A percentile compares a stretch with the other conserved stretches of the same genome.
phyloP scores from a whole-genome alignment of 176 grass and related monocot genomes.

The Bothriochloa decipiens region DNA sequence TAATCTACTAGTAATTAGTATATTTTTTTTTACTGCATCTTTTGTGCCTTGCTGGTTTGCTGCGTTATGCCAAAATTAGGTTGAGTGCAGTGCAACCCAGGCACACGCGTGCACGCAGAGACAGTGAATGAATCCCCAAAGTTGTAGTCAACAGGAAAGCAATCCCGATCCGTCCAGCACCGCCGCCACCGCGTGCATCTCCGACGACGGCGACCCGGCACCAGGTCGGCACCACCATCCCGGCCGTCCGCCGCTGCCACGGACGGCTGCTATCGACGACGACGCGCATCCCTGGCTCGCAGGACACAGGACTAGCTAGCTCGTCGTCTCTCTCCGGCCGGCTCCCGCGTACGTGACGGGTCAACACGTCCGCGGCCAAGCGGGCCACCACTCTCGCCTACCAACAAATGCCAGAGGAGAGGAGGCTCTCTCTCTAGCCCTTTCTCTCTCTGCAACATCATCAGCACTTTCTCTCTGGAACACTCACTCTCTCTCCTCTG shows the following conservation, averaged over 20 bases:
- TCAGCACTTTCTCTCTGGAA: too few relatives aligned
- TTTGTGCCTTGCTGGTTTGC: not conserved
- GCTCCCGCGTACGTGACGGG: slow-evolving; percentile 18
- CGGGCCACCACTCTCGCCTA: slow-evolving; percentile 25
- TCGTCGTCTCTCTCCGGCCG: not conserved
- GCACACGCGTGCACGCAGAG: not conserved
- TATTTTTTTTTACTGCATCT: not conserved
- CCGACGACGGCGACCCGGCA: slow-evolving; percentile 26
- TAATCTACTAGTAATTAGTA: too few relatives aligned
- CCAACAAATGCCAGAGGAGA: not conserved
- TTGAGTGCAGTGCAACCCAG: slow-evolving; percentile 13
- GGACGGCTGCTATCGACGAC: not conserved
- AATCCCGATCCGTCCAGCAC: slow-evolving; percentile 20
- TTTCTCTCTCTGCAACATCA: not conserved
- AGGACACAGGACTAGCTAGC: slow-evolving; percentile 27
- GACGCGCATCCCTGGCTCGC: slow-evolving; percentile 21
- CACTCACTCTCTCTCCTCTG: not conserved
- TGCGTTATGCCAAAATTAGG: slow-evolving; percentile 7
- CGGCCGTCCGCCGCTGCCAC: slow-evolving; percentile 32
- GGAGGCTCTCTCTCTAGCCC: not conserved
- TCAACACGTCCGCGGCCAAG: slow-evolving; percentile 44
- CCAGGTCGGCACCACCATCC: slow-evolving; percentile 63
- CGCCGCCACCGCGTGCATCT: slow-evolving; percentile 29
- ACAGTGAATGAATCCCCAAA: not conserved
- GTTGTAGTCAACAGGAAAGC: slow-evolving; percentile 26